Evolutionary conservation across 208 protist species (phyloP).

Genomic region (Balamuthia mandrillaris): DNA sequence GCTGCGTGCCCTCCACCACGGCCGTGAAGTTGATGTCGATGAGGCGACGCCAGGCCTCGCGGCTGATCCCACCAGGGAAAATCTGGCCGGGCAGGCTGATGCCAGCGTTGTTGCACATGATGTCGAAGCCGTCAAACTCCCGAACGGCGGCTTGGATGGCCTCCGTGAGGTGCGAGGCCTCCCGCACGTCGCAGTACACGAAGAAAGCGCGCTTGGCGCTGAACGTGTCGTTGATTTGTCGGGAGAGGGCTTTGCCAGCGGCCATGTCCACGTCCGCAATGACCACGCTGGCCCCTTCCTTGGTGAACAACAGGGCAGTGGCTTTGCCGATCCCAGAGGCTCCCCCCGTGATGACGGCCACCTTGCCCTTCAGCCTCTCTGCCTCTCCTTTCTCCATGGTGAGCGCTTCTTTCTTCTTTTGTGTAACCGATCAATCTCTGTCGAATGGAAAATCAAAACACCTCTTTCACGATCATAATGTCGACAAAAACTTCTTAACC

Average conservation of each 20-base stretch:
- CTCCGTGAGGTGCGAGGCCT: not conserved
- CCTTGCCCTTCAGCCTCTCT: not conserved
- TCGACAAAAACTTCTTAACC: too few relatives aligned
- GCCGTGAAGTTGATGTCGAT: constrained; percentile 18
- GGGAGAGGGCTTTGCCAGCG: too few relatives aligned
- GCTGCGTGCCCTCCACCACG: not conserved
- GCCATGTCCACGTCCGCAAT: not conserved
- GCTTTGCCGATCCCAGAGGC: not conserved
- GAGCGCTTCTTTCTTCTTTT: too few relatives aligned
- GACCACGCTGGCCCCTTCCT: not conserved
- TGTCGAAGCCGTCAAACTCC: not conserved
- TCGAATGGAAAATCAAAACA: too few relatives aligned
- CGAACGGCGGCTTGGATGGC: not conserved
- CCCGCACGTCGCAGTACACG: not conserved
- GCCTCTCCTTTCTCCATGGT: not conserved
- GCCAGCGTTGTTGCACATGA: constrained; percentile 11
- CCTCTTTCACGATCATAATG: too few relatives aligned
- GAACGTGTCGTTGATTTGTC: too few relatives aligned
- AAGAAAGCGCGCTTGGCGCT: not conserved
- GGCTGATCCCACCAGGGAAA: not conserved
- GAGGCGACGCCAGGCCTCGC: not conserved
- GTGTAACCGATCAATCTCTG: too few relatives aligned
- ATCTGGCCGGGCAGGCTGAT: not conserved
- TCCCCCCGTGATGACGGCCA: not conserved
- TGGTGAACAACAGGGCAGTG: not conserved